Base-by-base conservation (phyloP, 2,329 filamentous ascomycete species). In the Trichophyton rubrum region DNA sequence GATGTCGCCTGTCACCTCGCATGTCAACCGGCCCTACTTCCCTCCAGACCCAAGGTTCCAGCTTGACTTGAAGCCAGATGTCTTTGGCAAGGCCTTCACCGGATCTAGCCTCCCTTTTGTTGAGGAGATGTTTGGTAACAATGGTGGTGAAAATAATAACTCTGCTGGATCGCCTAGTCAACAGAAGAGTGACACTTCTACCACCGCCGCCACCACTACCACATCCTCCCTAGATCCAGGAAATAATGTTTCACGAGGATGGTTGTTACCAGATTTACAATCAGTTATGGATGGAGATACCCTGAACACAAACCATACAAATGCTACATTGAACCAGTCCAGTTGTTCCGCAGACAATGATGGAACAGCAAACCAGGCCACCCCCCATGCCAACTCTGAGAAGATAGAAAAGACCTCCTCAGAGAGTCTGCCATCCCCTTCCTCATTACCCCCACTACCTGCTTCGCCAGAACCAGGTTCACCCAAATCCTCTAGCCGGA, bases 221-320 rank as follows among this genome's bases (percentile, higher is more conserved):
- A 13, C 55, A 22, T 15, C 55, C 40, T 7, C 40, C 4, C 13
- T 35, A 41, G 55, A 41, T 24, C 27, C 35, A 57, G 33, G 22
- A 22, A 57, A 57, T 43, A 17, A 57, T n/a, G 55, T 41, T 57
- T 57, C 55, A 57, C 33, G n/a, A 17, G 35, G 20, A 15, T 57
- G 55, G 55, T 15, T 30, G 33, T 55, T 55, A 41, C 55, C 55
- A 40, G 55, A 41, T 24, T 57, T 57, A 24, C 2, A 20, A 41
- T 43, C 55, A n/a, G 24, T 57, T n/a, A 57, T 57, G 9, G 20
- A 57, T 57, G 55, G 40, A 41, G 55, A 57, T 41, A 41, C 55
- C 35, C 20, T 20, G 20, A 57, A 43, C 55, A 40, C 55, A 41
- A 33, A 57, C 11, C 8, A 38, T 41, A 24, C 22, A 41, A 30